Percentiles rank a stretch among this genome's conserved stretches.
phyloP scores from a whole-genome alignment of 371 early-diverging fungal genomes.

The Mucor ambiguus region DNA sequence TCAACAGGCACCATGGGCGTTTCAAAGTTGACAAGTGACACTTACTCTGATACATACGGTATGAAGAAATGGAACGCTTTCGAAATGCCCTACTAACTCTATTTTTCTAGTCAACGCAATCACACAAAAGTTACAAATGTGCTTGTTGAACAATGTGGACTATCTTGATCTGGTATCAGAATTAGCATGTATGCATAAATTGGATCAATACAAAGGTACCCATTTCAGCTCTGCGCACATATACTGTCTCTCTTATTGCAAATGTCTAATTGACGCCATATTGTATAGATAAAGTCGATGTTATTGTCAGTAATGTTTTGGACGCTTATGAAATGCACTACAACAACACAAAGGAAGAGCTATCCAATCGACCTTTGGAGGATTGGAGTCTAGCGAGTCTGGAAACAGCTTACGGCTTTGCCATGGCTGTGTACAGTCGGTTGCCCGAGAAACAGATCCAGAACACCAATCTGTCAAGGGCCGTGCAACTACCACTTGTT shows the following conservation, averaged over 20 bases:
- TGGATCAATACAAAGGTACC: constrained; percentile 22
- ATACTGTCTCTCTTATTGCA: too few species aligned
- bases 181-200: constrained; percentile 24
- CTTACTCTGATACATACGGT: constrained; percentile 10
- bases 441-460: constrained; percentile 29
- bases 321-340: constrained; percentile 23
- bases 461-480: constrained; percentile 36
- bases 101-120: constrained; percentile 1
- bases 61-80: background rate
- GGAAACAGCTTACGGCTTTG: constrained; percentile 39
- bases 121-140: constrained; percentile 20
- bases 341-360: constrained; percentile 10
- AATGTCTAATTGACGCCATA: background rate
- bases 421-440: constrained; percentile 30
- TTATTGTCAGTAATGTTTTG: constrained; percentile 25
- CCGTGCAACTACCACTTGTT: constrained; percentile 44
- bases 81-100: background rate
- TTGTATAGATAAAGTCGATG: constrained; percentile 23
- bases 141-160: constrained; percentile 40
- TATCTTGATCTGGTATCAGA: constrained; percentile 44
- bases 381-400: constrained; percentile 34
- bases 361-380: constrained; percentile 10
- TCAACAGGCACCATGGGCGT: constrained; percentile 36
- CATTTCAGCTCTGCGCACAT: too few species aligned
- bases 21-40: constrained; percentile 28